These are phyloP conservation scores for Spergularia marina DNA, from an alignment of 148 eudicot genomes.

Conservation along the genomic window DNA sequence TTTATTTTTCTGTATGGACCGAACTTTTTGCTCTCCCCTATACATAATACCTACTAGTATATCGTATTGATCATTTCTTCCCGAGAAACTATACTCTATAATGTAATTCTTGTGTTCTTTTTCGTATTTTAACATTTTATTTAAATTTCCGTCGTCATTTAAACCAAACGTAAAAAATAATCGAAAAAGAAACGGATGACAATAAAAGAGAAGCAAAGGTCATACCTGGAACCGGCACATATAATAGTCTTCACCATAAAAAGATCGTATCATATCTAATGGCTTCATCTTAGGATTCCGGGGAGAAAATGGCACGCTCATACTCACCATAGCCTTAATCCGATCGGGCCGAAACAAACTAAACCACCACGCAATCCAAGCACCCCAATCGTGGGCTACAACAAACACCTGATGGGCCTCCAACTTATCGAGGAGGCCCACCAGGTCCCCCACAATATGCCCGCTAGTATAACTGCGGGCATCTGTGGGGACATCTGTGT, in stretches of 20 bases:
- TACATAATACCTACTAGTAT: no score
- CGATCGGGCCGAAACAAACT: constrained; percentile 24
- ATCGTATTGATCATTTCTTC: no score
- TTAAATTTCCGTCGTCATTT: no score
- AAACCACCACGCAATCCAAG: constrained; percentile 23
- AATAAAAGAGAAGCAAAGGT: no score
- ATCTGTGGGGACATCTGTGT: constrained; percentile 44
- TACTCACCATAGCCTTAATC: constrained; percentile 14
- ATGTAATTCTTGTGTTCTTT: no score
- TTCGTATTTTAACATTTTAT: no score
- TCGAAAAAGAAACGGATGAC: no score
- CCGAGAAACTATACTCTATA: no score
- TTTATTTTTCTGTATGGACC: no score
- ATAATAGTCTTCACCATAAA: constrained; percentile 19
- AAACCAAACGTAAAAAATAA: no score
- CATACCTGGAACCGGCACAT: constrained; percentile 22
- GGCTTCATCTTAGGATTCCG: constrained; percentile 18
- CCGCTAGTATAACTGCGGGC: constrained; percentile 42
- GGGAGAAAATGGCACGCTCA: constrained; percentile 16
- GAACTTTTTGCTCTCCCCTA: no score
- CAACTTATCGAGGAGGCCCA: constrained; percentile 43
- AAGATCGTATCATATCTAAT: background rate
- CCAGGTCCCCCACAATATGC: constrained; percentile 57
- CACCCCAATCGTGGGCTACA: constrained; percentile 38
- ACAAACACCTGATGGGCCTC: constrained; percentile 43